Percentiles rank a stretch among this genome's conserved stretches.
These are phyloP conservation scores for Coix lacrymajobi DNA, from an alignment of 176 grass and related monocot genomes.

Conservation along the genomic window DNA sequence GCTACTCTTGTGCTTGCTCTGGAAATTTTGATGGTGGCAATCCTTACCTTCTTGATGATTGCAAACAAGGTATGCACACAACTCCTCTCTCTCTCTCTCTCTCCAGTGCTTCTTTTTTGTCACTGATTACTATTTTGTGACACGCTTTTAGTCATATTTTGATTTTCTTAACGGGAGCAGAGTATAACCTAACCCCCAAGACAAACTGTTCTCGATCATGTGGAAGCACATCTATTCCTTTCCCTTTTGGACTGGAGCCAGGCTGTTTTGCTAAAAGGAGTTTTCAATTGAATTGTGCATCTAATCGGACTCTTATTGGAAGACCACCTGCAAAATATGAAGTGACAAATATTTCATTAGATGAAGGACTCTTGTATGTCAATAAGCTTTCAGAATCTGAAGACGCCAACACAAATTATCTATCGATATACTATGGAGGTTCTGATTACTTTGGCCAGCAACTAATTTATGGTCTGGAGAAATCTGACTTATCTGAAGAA, in stretches of 20 bases:
- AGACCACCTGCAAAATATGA: conserved; percentile 32
- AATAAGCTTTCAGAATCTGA: conserved; percentile 26
- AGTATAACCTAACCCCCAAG: neutral
- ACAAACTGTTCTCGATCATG: conserved; percentile 33
- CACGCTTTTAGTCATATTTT: neutral
- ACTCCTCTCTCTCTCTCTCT: neutral
- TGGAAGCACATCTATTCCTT: conserved; percentile 35
- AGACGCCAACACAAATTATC: conserved; percentile 8
- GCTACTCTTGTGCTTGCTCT: conserved; percentile 25
- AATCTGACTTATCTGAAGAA: conserved; percentile 18
- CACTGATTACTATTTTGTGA: neutral
- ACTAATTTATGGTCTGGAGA: conserved; percentile 28
- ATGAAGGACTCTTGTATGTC: conserved; percentile 28
- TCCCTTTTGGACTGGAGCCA: conserved; percentile 34
- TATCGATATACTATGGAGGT: conserved; percentile 30
- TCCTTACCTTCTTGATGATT: conserved; percentile 24
- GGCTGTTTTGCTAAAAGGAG: conserved; percentile 25
- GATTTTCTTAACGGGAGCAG: conserved; percentile 21
- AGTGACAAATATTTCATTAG: conserved; percentile 35
- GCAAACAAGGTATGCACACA: conserved; percentile 22
- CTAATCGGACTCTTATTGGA: conserved; percentile 24
- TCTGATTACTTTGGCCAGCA: conserved; percentile 37
- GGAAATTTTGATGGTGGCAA: conserved; percentile 5
- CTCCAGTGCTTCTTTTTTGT: neutral
- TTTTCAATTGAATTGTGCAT: conserved; percentile 29